Evolutionary conservation across 331 rosid genomes (phyloP), one percentile per base, ranked within the genome.

Genomic region (Erythrophleum ivorense): DNA sequence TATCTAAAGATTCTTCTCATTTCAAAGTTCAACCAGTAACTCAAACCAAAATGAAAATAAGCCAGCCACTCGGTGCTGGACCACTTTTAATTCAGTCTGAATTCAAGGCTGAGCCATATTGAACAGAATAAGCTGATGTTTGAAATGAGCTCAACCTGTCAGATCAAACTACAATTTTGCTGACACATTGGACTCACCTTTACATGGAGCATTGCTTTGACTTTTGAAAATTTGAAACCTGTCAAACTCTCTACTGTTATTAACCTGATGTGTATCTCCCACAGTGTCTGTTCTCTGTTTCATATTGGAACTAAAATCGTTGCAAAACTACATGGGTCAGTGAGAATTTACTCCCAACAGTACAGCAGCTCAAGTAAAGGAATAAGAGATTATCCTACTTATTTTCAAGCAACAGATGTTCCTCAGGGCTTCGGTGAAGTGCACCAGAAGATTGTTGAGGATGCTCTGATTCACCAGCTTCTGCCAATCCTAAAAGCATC

Each of bases 141-240:
- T 70, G 49, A 78, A 82, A 76, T 57, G 68, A 82, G 52, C 63
- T 36, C 55, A 69, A 76, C 55, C 49, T 57, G 18, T 41, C 73
- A 46, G 69, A 59, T 59, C 38, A 52, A 82, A 75, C 48, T 38
- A 73, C 18, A 79, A 34, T 65, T 83, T 55, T 52, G 49, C 71
- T 33, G 75, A 75, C 48, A 79, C 15, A 55, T 63, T 40, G 36
- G 79, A 62, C 81, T 88, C 66, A 93, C 99, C 97, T 76, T 84
- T 78, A 57, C 55, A 63, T 81, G 90, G 76, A 45, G 80, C 84
- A 40, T 38, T 81, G 80, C 80, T 85, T 84, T 83, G 87, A 85
- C 78, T 73, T 71, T 77, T 76, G n/a, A 83, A 80, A 80, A 65
- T 31, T 69, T 48, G 78, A 54, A 88, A 84, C 79, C 79, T 75